Percentiles rank a stretch among this genome's conserved stretches.
Conservation (phyloP, 352 stramenopile genomes). For the Phytopythium vexans region DNA sequence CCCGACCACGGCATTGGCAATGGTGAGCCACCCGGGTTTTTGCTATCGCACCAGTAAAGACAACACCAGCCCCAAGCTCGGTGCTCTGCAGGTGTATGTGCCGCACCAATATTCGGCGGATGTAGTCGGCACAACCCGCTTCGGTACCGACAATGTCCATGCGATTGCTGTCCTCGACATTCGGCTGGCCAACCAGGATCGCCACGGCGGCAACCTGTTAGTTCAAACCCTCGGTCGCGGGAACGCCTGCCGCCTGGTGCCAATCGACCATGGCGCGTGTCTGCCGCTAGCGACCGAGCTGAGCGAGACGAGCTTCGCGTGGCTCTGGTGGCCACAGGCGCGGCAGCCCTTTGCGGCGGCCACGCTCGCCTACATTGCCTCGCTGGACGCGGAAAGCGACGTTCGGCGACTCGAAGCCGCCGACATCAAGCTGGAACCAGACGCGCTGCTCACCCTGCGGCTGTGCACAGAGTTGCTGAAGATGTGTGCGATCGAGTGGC, state of each 20-base stretch:
- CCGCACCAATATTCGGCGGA: slow-evolving; percentile 60
- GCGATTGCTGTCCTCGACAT: slow-evolving; percentile 76
- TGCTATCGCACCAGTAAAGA: slow-evolving; percentile 13
- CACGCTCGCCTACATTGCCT: slow-evolving; percentile 30
- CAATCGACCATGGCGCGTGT: slow-evolving; percentile 78
- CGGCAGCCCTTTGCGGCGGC: slow-evolving; percentile 34
- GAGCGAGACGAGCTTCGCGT: slow-evolving; percentile 64
- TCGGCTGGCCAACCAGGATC: slow-evolving; percentile 77
- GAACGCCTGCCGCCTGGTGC: slow-evolving; percentile 41
- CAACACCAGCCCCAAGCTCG: slow-evolving; percentile 9
- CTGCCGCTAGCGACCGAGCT: slow-evolving; percentile 44
- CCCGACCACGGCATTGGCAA: slow-evolving; percentile 37
- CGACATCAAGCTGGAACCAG: slow-evolving; percentile 30
- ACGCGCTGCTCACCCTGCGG: slow-evolving; percentile 45
- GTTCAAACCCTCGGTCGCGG: slow-evolving; percentile 22
- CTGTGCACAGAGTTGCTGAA: slow-evolving; percentile 52
- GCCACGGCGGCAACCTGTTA: slow-evolving; percentile 76
- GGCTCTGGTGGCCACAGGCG: slow-evolving; percentile 68
- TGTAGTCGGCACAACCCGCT: slow-evolving; percentile 43
- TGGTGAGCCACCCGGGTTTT: slow-evolving; percentile 33
- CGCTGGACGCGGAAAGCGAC: slow-evolving; percentile 19
- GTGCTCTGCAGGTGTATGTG: slow-evolving; percentile 60
- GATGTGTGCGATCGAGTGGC: slow-evolving; percentile 35
- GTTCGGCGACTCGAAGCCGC: slow-evolving; percentile 23
- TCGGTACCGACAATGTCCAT: slow-evolving; percentile 54